These are phyloP conservation scores for Fusarium piperis DNA, from an alignment of 2,329 filamentous ascomycete species.

Conservation along the genomic window DNA sequence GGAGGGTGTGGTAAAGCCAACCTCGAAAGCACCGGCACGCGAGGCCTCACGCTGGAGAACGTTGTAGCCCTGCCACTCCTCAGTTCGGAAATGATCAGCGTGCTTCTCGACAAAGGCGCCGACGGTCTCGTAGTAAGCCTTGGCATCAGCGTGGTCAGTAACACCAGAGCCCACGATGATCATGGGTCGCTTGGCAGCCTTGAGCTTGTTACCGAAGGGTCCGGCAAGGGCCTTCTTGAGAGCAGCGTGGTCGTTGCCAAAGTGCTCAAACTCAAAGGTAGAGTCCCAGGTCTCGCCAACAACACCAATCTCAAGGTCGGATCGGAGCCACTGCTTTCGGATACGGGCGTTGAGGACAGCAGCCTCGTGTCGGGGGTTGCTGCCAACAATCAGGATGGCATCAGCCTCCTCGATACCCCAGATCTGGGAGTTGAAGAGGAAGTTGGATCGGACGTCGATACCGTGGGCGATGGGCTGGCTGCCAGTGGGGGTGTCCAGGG, in stretches of 20 bases:
- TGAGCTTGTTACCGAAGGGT: conserved; percentile 91
- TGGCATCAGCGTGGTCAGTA: conserved; percentile 89
- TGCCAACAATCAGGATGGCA: conserved; percentile 89
- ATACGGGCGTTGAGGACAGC: conserved; percentile 96
- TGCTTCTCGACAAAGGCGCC: conserved; percentile 95
- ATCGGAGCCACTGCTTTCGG: conserved; percentile 96
- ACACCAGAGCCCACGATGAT: conserved; percentile 94
- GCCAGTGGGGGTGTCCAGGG: conserved; percentile 88
- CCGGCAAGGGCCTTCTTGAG: conserved; percentile 88
- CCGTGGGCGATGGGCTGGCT: conserved; percentile 88
- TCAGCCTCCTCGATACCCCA: conserved; percentile 94
- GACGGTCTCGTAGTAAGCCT: conserved; percentile 91
- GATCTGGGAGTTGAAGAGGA: conserved; percentile 96
- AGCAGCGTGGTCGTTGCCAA: conserved; percentile 80
- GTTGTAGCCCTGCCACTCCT: conserved; percentile 98
- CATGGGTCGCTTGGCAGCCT: conserved; percentile 90
- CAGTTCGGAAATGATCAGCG: conserved; percentile 83
- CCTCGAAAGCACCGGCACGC: conserved; percentile 90
- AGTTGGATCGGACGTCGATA: conserved; percentile 92
- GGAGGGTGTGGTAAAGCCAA: conserved; percentile 92
- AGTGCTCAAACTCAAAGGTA: conserved; percentile 94
- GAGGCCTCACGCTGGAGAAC: conserved; percentile 94
- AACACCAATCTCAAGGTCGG: conserved; percentile 90
- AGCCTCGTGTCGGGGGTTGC: conserved; percentile 94
- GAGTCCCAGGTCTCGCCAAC: conserved; percentile 92